These are phyloP conservation scores for Backusella psychrophila DNA, from an alignment of 192 early-diverging fungal genomes.

Conservation along the genomic window DNA sequence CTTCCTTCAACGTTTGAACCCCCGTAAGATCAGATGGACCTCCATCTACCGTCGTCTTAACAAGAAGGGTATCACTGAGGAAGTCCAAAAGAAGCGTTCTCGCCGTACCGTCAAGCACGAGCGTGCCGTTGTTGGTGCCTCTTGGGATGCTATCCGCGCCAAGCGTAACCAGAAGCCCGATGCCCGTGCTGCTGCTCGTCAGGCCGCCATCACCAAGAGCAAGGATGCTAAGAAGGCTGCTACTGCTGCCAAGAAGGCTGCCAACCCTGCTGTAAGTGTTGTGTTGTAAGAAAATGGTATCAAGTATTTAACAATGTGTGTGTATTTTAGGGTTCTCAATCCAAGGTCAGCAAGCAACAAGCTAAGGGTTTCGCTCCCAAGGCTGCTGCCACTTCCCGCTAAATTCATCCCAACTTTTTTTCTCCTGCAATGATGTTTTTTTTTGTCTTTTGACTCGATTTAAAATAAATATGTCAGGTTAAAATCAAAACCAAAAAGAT, in stretches of 20 bases:
- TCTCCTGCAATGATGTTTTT: neutral
- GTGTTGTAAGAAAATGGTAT: neutral
- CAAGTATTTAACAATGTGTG: too few relatives aligned
- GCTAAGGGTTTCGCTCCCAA: conserved; percentile 79
- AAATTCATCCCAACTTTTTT: conserved; percentile 37
- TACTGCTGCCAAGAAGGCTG: conserved; percentile 82
- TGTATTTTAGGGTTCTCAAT: conserved; percentile 19
- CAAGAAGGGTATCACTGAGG: conserved; percentile 98
- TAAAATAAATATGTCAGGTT: conserved; percentile 1
- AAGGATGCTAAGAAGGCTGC: conserved; percentile 95
- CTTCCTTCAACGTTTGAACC: conserved; percentile 97
- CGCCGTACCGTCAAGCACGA: conserved; percentile 93
- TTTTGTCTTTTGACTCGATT: neutral
- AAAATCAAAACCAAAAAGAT: neutral
- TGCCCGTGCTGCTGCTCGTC: conserved; percentile 87
- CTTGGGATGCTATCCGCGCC: conserved; percentile 94
- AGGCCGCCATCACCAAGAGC: conserved; percentile 77
- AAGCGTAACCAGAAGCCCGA: conserved; percentile 98
- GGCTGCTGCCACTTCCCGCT: conserved; percentile 80
- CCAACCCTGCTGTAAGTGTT: conserved; percentile 32
- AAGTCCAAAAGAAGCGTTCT: conserved; percentile 95
- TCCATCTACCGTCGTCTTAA: conserved; percentile 95
- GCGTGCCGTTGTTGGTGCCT: conserved; percentile 94
- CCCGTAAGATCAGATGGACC: conserved; percentile 97
- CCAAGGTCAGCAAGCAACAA: conserved; percentile 81